Evolutionary conservation across 73 alveolate species (phyloP).

Genomic region (Paramecium caudatum): DNA sequence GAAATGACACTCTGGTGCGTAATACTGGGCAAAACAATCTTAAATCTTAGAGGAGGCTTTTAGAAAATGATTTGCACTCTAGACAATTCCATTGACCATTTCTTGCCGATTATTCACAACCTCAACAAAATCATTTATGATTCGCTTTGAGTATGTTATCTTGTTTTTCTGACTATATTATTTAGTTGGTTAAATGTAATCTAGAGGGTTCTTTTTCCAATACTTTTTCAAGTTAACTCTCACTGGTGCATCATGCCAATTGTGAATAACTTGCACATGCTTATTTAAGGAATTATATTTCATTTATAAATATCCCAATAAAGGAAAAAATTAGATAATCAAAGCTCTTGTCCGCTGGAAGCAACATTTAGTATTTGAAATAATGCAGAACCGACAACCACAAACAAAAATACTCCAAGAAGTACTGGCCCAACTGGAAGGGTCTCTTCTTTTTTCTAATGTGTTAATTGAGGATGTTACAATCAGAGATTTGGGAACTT

Average conservation of each 20-base stretch:
- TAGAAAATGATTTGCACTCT: background rate
- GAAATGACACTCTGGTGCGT: background rate
- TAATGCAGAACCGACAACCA: slow-evolving; percentile 89
- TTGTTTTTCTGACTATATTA: background rate
- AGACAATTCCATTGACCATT: background rate
- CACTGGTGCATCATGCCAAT: slow-evolving; percentile 57
- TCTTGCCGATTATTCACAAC: slow-evolving; percentile 46
- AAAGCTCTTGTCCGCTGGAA: slow-evolving; percentile 43
- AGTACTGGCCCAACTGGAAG: slow-evolving; percentile 89
- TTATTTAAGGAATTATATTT: slow-evolving; percentile 44
- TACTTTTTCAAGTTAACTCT: slow-evolving; percentile 50
- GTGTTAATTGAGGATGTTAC: slow-evolving; percentile 69
- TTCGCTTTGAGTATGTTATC: background rate
- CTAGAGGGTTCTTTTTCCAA: slow-evolving; percentile 47
- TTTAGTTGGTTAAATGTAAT: slow-evolving; percentile 5
- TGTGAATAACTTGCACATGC: slow-evolving; percentile 20
- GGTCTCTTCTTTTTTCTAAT: slow-evolving; percentile 86
- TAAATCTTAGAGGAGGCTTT: background rate
- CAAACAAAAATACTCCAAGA: slow-evolving; percentile 88
- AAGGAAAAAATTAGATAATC: too few relatives aligned
- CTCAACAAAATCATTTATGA: slow-evolving; percentile 49
- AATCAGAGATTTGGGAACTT: slow-evolving; percentile 89
- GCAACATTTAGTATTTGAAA: slow-evolving; percentile 81
- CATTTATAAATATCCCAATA: too few relatives aligned
- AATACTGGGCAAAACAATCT: slow-evolving; percentile 31